Evolutionary conservation across 2,329 filamentous ascomycete species (phyloP).

Genomic region (Coniochaeta sp.): DNA sequence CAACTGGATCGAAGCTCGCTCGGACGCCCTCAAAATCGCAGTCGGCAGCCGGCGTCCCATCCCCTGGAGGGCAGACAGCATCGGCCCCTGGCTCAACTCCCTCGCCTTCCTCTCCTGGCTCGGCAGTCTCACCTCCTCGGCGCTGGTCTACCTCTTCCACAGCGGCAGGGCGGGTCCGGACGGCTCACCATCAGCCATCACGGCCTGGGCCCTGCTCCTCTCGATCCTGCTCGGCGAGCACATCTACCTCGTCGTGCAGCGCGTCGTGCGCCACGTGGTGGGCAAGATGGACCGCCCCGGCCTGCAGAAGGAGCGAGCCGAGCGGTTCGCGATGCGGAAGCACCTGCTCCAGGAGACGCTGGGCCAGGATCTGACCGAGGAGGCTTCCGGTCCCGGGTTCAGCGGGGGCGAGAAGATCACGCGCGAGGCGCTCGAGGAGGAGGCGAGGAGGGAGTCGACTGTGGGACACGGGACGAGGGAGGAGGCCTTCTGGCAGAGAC

Average conservation of each 20-base stretch:
- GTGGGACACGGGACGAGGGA: conserved; percentile 43
- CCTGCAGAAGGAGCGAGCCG: conserved; percentile 74
- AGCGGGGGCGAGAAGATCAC: conserved; percentile 57
- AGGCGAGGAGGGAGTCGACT: conserved; percentile 44
- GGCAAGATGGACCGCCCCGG: conserved; percentile 79
- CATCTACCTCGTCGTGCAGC: conserved; percentile 72
- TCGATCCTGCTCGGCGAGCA: conserved; percentile 84
- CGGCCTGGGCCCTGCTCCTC: conserved; percentile 73
- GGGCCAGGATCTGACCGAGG: conserved; percentile 46
- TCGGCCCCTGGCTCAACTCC: conserved; percentile 84
- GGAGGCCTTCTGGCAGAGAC: conserved; percentile 55
- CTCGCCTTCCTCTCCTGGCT: conserved; percentile 91
- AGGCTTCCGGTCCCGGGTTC: conserved; percentile 37
- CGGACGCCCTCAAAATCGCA: conserved; percentile 91
- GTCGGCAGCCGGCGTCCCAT: conserved; percentile 82
- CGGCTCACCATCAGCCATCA: conserved; percentile 63
- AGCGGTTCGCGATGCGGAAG: conserved; percentile 75
- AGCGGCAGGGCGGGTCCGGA: conserved; percentile 57
- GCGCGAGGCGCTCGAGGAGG: conserved; percentile 56
- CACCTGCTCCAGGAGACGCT: conserved; percentile 69
- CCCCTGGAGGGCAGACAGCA: conserved; percentile 85
- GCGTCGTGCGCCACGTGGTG: conserved; percentile 65
- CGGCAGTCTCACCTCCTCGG: conserved; percentile 79
- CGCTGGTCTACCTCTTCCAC: conserved; percentile 84
- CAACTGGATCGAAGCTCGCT: conserved; percentile 92